These are phyloP conservation scores for Pseudisothecium myosuroides DNA, from an alignment of 225 moss, liverwort and hornwort species.

Conservation along the genomic window DNA sequence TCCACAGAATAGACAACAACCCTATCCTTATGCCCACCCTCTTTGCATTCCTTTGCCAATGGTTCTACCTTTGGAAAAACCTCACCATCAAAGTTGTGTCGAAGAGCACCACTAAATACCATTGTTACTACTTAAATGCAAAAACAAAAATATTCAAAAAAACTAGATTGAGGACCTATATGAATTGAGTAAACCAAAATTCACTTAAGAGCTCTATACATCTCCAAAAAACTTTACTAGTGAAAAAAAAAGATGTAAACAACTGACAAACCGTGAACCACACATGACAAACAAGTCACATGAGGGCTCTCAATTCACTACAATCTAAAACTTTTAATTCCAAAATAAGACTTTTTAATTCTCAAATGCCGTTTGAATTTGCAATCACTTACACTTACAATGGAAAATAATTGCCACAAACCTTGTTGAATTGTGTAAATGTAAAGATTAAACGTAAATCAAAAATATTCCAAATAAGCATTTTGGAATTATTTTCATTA, in stretches of 20 bases:
- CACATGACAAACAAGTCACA: neutral
- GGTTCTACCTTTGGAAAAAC: neutral
- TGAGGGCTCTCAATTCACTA: neutral
- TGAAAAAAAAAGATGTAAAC: neutral
- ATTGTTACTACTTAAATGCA: neutral
- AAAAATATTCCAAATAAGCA: neutral
- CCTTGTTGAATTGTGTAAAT: neutral
- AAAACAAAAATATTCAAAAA: neutral
- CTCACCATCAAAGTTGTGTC: neutral
- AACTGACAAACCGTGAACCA: fast-evolving
- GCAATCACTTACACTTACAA: neutral
- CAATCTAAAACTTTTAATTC: neutral
- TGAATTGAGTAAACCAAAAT: neutral
- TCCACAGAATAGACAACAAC: neutral
- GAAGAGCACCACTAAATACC: neutral
- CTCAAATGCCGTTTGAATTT: neutral
- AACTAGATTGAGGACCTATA: neutral
- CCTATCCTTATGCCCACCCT: fast-evolving
- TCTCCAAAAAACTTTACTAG: neutral
- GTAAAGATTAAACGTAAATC: neutral
- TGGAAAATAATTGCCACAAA: neutral
- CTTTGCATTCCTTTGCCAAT: neutral
- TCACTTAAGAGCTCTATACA: fast-evolving
- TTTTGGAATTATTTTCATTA: neutral
- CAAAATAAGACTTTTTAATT: neutral